These are phyloP conservation scores for Platanthera guangdongensis DNA, from an alignment of 106 monocot species.

Conservation along the genomic window DNA sequence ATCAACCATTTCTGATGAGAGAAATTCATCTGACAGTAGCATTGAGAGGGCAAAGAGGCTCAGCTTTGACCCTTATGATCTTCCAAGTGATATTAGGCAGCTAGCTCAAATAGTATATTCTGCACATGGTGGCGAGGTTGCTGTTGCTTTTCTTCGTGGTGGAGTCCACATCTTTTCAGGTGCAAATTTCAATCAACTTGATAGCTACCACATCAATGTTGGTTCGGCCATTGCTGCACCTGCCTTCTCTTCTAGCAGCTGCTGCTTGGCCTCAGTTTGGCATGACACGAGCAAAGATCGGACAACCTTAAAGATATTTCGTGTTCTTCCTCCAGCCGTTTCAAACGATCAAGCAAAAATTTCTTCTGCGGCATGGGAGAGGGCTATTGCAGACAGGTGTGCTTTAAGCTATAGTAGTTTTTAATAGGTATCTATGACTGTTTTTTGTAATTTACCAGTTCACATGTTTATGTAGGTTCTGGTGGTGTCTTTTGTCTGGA, in stretches of 20 bases:
- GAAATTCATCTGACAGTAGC: slow-evolving; percentile 82
- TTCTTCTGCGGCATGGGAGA: slow-evolving; percentile 77
- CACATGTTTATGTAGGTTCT: slow-evolving; percentile 49
- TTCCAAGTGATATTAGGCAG: slow-evolving; percentile 97
- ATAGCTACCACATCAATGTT: slow-evolving; percentile 90
- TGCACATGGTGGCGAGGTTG: slow-evolving; percentile 93
- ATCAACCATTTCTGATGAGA: slow-evolving; percentile 61
- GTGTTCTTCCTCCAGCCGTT: slow-evolving; percentile 87
- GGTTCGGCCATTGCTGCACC: slow-evolving; percentile 90
- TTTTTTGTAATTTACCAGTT: not conserved
- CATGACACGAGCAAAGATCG: slow-evolving; percentile 86
- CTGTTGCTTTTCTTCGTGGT: slow-evolving; percentile 93
- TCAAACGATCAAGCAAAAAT: slow-evolving; percentile 52
- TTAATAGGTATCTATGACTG: not conserved
- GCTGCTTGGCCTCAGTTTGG: slow-evolving; percentile 97
- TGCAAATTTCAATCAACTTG: slow-evolving; percentile 62
- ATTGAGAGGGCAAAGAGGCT: slow-evolving; percentile 66
- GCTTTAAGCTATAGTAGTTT: not conserved
- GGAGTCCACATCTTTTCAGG: slow-evolving; percentile 96
- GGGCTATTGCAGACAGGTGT: slow-evolving; percentile 93
- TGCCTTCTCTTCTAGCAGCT: slow-evolving; percentile 90
- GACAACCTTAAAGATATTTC: slow-evolving; percentile 83
- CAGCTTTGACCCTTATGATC: slow-evolving; percentile 94
- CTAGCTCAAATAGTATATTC: slow-evolving; percentile 95
- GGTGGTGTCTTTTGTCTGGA: slow-evolving; percentile 96